Evolutionary conservation across 768 basidiomycete genomes (phyloP), one percentile per base, ranked within the genome.

Genomic region (Boletus reticulatus): DNA sequence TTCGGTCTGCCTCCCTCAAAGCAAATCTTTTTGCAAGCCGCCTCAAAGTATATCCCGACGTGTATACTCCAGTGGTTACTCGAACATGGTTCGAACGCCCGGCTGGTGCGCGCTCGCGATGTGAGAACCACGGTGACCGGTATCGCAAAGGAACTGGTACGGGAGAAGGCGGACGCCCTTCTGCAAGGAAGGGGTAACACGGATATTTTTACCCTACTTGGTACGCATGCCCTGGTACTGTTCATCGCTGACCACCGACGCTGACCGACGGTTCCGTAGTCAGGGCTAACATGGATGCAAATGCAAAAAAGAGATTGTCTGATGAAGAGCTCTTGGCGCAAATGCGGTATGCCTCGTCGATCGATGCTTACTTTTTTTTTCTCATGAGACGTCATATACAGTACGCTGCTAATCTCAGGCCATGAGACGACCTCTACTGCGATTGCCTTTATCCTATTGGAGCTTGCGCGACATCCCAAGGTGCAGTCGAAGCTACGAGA

Each of bases 341-440:
- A 27, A 63, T 63, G 46, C 41, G 61, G 67, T 68, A 20, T 0
- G 60, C 48, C 29, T 43, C 10, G 7, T 46, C 4, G 2, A 12
- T 2, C 1, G 6, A 32, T 42, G 13, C 14, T 14, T 6, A 36
- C 34, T 36, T 32, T 12, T 8, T 6, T 36, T 14, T 4, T 5
- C 34, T 11, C 6, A 36, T 11, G 6, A 14, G 16, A 56, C 38
- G 9, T 17, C 14, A 8, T 17, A 20, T 17, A 6, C 17, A 78
- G 78, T 19, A 78, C 76, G 16, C 72, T 80, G 14, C 64, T 80
- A 5, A 57, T 81, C 6, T 76, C 76, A 43, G 78, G 76, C 2
- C 79, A 88, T 66, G 86, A 88, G 66, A 86, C 84, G 4, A 84
- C 80, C 36, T 75, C 84, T 1, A 81, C 75, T 36, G 76, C 78